Conservation (phyloP, 805 yeast species). For the Maudiozyma saulgeensis region DNA sequence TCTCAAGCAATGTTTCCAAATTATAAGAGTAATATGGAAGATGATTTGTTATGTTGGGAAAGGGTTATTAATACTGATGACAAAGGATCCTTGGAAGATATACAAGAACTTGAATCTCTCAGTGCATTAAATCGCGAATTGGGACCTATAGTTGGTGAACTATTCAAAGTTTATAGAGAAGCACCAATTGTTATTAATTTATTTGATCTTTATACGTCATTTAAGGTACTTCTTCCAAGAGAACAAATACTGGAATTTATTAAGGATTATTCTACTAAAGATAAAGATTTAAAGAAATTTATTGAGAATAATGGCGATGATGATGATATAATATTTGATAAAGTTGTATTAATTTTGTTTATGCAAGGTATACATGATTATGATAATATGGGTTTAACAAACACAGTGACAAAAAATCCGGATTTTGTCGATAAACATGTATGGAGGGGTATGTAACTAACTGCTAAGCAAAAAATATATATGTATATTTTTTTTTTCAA, state of each 20-base stretch:
- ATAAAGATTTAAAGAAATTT: slow-evolving; percentile 21
- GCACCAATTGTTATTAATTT: slow-evolving; percentile 62
- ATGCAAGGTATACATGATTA: slow-evolving; percentile 66
- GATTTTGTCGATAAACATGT: slow-evolving; percentile 25
- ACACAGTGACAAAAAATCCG: slow-evolving; percentile 37
- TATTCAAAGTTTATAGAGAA: slow-evolving; percentile 68
- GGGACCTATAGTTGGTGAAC: slow-evolving; percentile 45
- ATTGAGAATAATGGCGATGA: slow-evolving; percentile 15
- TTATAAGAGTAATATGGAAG: slow-evolving; percentile 24
- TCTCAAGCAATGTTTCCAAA: slow-evolving; percentile 27
- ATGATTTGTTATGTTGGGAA: slow-evolving; percentile 26
- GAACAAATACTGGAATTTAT: slow-evolving; percentile 22
- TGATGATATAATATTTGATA: slow-evolving; percentile 44
- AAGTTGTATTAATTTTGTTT: slow-evolving; percentile 59
- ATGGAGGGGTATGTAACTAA: slow-evolving; percentile 26
- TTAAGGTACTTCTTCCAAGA: slow-evolving; percentile 40
- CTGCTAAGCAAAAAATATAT: too few relatives aligned
- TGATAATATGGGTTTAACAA: slow-evolving; percentile 57
- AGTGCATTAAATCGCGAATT: slow-evolving; percentile 28
- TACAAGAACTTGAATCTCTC: slow-evolving; percentile 1
- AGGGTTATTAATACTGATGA: slow-evolving; percentile 12
- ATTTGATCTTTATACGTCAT: slow-evolving; percentile 57
- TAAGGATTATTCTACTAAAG: slow-evolving; percentile 17
- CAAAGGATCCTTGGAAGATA: background rate
- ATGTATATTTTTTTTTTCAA: background rate